Percentiles rank a stretch among this genome's conserved stretches.
Conservation (phyloP, 2,329 filamentous ascomycete genomes). For the Gremmenia infestans region DNA sequence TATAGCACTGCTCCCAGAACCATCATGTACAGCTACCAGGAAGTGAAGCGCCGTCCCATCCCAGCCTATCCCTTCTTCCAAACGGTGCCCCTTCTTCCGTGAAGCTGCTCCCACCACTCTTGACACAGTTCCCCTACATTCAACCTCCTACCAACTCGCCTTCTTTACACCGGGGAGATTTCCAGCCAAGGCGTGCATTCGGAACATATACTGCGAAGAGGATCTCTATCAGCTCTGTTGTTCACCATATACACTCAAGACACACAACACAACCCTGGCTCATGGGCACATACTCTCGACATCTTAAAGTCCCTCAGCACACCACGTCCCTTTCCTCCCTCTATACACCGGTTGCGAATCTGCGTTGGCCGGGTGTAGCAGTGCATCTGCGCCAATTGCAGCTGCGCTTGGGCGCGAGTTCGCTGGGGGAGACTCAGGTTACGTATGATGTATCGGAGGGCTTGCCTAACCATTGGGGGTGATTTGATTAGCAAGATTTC, state of each 20-base stretch:
- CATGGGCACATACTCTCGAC: constrained; percentile 65
- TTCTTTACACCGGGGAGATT: constrained; percentile 89
- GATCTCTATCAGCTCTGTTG: constrained; percentile 17
- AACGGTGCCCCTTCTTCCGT: neutral
- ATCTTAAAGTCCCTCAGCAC: constrained; percentile 92
- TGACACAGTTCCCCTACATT: neutral
- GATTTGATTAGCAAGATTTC: neutral
- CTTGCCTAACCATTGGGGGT: constrained; percentile 61
- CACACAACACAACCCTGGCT: neutral
- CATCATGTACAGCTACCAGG: neutral
- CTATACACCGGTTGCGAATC: constrained; percentile 88
- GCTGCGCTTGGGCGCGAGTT: constrained; percentile 83
- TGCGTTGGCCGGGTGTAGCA: constrained; percentile 90
- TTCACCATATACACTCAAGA: neutral
- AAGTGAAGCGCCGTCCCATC: too few relatives aligned
- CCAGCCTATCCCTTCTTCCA: too few relatives aligned
- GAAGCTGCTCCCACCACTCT: neutral
- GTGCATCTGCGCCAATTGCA: constrained; percentile 93
- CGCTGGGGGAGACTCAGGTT: constrained; percentile 82
- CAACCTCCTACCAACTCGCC: constrained; percentile 77
- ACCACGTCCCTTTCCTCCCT: constrained; percentile 85
- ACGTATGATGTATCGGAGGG: constrained; percentile 84
- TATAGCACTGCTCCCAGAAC: neutral
- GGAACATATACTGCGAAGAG: constrained; percentile 74
- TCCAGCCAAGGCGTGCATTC: constrained; percentile 80